These are phyloP conservation scores for Hemileia vastatrix DNA, from an alignment of 1,284 basidiomycete genomes.

Conservation along the genomic window DNA sequence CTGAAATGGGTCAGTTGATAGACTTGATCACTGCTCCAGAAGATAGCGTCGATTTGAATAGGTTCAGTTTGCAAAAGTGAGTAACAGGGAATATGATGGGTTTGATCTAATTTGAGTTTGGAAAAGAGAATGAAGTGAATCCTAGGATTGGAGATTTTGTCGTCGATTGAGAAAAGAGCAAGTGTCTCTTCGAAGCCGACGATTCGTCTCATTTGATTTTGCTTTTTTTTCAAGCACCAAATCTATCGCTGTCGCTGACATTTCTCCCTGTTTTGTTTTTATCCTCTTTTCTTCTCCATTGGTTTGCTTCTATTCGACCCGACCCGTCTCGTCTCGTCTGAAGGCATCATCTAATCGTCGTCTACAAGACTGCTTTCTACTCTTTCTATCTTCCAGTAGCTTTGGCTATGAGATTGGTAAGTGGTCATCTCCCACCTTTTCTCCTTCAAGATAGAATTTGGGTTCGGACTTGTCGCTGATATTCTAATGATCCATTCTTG, in stretches of 20 bases:
- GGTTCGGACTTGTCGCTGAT: no score
- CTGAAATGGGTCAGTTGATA: conserved; percentile 90
- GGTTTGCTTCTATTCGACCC: background rate
- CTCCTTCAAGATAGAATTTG: background rate
- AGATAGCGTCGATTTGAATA: conserved; percentile 70
- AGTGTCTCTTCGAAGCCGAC: no score
- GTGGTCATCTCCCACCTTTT: conserved; percentile 23
- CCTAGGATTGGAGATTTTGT: background rate
- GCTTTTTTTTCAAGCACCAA: background rate
- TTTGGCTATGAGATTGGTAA: conserved; percentile 67
- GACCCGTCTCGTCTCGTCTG: background rate
- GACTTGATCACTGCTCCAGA: conserved; percentile 94
- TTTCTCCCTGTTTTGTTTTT: background rate
- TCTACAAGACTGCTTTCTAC: conserved; percentile 97
- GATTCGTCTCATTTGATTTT: background rate
- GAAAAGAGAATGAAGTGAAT: background rate
- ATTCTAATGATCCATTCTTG: background rate
- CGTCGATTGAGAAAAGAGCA: no score
- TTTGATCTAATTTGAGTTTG: no score
- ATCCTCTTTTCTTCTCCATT: background rate
- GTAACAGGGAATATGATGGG: conserved; percentile 29
- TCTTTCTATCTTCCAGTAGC: conserved; percentile 98
- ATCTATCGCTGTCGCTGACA: background rate
- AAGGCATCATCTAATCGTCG: conserved; percentile 84
- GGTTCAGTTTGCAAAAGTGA: conserved; percentile 71